Base-by-base conservation (phyloP, 1,139 yeast genomes). In the Yamadazyma conglobata region DNA sequence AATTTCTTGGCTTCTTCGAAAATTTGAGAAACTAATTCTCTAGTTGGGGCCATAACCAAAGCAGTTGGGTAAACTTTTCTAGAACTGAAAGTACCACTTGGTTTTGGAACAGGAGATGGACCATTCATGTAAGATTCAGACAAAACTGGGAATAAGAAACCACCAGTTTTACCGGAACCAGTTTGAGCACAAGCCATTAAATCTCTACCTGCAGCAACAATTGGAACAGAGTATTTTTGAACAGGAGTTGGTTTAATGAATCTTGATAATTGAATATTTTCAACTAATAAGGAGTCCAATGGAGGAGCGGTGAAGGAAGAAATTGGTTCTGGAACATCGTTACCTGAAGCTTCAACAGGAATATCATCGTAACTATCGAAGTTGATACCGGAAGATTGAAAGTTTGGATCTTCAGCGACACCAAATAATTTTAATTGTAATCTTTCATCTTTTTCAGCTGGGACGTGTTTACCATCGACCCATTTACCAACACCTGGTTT, bases 121-220 rank as follows among this genome's bases (percentile, higher is more conserved):
- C 99, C 99, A 51, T 73, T 77, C 60, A 77, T 69, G 67, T 81
- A 91, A 40, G 94, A 85, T 67, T 89, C 91, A 28, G 95, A 84
- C 50, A 91, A 75, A 38, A 93, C 95, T 46, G 99, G 99, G 85
- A 91, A 91, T 57, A 91, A 73, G 76, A 91, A 91, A 46, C 98
- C 99, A 74, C 98, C 97, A 58, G 99, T 91, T 73, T 91, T 91
- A 77, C 99, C 99, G 36, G 97, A 89, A 85, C 93, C 97, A 50
- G 98, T 91, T 73, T 91, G 98, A 43, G 98, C 98, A 80, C 98
- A 91, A 27, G 98, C 98, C 98, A 91, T 91, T 68, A 91, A 79
- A 66, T 91, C 99, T 70, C 98, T 82, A 52, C 95, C 95, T 33
- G 72, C 79, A 39, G 95, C 88, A 47, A 93, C 95, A 52, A 93